A percentile compares a stretch with the other conserved stretches of the same genome.
phyloP scores from a whole-genome alignment of 306 rosid species.

The Begonia loranthoides region DNA sequence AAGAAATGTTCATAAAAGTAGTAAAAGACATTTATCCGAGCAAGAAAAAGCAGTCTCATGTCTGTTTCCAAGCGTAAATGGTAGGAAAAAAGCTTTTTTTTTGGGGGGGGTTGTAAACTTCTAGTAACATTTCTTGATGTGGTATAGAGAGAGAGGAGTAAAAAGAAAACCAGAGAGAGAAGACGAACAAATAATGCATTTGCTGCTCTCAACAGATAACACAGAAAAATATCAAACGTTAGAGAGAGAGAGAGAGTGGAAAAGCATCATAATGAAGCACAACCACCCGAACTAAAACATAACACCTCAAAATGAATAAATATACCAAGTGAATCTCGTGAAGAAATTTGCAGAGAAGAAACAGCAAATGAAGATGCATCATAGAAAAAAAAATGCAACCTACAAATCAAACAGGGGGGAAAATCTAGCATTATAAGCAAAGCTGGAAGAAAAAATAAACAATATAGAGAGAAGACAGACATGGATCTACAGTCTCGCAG shows the following conservation, averaged over 20 bases:
- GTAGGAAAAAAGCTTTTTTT: not conserved
- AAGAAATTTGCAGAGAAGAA: not conserved
- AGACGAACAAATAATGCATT: not conserved
- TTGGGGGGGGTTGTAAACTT: not conserved
- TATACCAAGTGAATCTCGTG: not conserved
- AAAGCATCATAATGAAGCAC: not conserved
- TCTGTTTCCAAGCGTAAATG: not conserved
- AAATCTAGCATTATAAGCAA: slow-evolving; percentile 1
- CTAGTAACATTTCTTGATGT: no score
- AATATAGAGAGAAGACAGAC: no score
- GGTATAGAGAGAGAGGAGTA: not conserved
- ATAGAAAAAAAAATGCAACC: no score
- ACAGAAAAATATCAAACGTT: not conserved
- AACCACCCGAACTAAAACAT: not conserved
- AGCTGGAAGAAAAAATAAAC: not conserved
- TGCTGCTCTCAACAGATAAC: slow-evolving; percentile 1
- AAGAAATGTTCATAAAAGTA: not conserved
- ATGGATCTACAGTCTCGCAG: no score
- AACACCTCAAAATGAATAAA: slow-evolving; percentile 6
- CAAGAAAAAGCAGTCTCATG: not conserved
- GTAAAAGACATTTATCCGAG: not conserved
- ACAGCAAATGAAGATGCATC: not conserved
- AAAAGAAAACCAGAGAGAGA: not conserved
- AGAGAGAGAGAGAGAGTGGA: not conserved
- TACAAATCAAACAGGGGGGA: not conserved